Percentiles rank a stretch among this genome's conserved stretches.
Conservation (phyloP, 805 yeast species). For the Sugiyamaella americana region DNA sequence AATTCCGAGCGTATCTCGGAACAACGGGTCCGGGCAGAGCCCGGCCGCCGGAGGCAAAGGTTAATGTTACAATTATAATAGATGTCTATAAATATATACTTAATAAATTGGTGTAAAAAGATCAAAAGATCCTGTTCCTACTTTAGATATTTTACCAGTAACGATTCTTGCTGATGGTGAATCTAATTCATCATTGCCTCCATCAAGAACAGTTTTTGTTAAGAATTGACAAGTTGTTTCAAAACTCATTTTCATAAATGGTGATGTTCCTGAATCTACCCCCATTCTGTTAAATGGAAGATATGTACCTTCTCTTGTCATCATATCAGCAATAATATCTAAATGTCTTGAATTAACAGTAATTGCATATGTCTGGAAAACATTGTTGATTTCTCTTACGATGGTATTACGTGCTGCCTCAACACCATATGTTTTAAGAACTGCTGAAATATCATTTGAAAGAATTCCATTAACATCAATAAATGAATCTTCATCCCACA, state of each 20-base stretch:
- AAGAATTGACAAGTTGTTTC: conserved; percentile 97
- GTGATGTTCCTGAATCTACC: conserved; percentile 89
- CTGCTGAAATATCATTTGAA: conserved; percentile 90
- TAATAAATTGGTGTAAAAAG: conserved; percentile 33
- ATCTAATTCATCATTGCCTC: conserved; percentile 80
- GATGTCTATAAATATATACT: too few relatives aligned
- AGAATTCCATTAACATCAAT: conserved; percentile 82
- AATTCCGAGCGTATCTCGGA: too few relatives aligned
- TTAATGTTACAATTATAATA: neutral
- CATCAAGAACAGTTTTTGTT: conserved; percentile 91
- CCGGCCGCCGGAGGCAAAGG: too few relatives aligned
- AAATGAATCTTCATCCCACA: conserved; percentile 97
- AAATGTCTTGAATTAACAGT: conserved; percentile 88
- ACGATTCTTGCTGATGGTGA: conserved; percentile 93
- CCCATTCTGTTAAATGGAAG: conserved; percentile 98
- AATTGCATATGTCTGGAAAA: conserved; percentile 94
- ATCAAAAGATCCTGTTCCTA: conserved; percentile 96
- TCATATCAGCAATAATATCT: conserved; percentile 95
- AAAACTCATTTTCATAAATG: conserved; percentile 97
- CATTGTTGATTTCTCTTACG: conserved; percentile 91
- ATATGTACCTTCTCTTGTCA: conserved; percentile 98
- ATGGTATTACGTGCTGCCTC: conserved; percentile 98
- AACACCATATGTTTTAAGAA: conserved; percentile 87
- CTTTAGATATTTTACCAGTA: conserved; percentile 80
- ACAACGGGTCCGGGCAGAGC: too few relatives aligned